phyloP scores from a whole-genome alignment of 192 early-diverging fungal genomes.

The Jimgerdemannia flammicorona region DNA sequence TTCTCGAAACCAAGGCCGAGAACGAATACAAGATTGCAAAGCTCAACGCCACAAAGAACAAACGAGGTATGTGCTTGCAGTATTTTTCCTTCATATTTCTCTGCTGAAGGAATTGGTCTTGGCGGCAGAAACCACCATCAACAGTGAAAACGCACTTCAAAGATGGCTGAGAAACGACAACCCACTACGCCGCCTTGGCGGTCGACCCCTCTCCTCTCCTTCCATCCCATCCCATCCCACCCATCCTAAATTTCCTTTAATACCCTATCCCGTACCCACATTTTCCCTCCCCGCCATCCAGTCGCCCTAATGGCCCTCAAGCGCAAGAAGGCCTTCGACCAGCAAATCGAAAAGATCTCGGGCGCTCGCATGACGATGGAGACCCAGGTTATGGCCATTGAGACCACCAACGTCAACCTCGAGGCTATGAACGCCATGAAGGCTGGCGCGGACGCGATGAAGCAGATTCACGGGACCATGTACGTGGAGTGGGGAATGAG shows the following conservation, averaged over 20 bases:
- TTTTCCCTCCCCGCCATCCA: not conserved
- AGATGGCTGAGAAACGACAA: too few relatives aligned
- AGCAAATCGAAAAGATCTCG: constrained; percentile 82
- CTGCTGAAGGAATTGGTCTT: too few relatives aligned
- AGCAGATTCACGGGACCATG: constrained; percentile 84
- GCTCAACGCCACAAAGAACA: constrained; percentile 90
- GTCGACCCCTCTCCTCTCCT: too few relatives aligned
- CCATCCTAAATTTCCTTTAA: too few relatives aligned
- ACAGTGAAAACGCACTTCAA: too few relatives aligned
- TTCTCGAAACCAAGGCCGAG: constrained; percentile 84
- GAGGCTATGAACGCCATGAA: constrained; percentile 96
- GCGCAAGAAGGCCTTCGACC: constrained; percentile 83
- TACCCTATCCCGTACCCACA: too few relatives aligned
- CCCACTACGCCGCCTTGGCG: too few relatives aligned
- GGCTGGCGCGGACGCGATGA: constrained; percentile 90
- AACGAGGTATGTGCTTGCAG: constrained; percentile 55
- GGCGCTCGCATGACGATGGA: constrained; percentile 91
- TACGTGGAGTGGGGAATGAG: constrained; percentile 31
- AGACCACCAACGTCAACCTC: constrained; percentile 92
- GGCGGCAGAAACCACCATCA: too few relatives aligned
- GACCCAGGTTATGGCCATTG: constrained; percentile 92
- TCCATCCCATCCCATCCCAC: too few relatives aligned
- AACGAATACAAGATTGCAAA: constrained; percentile 83
- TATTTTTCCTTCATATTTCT: too few relatives aligned
- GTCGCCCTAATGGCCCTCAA: constrained; percentile 91